These are phyloP conservation scores for Macrolepiota albuminosa DNA, from an alignment of 768 basidiomycete species.

Conservation along the genomic window DNA sequence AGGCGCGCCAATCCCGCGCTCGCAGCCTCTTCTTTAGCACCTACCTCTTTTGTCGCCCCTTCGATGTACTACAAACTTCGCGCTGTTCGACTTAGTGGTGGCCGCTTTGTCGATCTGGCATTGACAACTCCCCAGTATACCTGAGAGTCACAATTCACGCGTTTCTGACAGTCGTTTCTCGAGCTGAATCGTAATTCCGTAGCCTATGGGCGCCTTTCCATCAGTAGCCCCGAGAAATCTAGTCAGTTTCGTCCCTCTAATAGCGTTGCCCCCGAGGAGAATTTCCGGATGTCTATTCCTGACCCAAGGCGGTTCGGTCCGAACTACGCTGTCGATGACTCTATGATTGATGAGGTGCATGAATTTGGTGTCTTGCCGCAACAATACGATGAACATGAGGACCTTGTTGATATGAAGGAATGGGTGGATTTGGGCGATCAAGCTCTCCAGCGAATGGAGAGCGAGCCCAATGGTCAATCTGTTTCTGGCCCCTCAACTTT, in stretches of 20 bases:
- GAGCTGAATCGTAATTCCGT: constrained; percentile 63
- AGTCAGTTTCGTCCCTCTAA: constrained; percentile 43
- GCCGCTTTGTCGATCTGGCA: constrained; percentile 44
- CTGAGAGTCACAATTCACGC: constrained; percentile 58
- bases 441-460: constrained; percentile 33
- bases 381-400: constrained; percentile 19
- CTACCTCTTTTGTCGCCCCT: constrained; percentile 75
- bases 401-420: constrained; percentile 33
- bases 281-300: constrained; percentile 41
- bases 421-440: constrained; percentile 59
- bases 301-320: constrained; percentile 53
- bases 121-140: constrained; percentile 40
- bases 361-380: constrained; percentile 28
- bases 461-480: constrained; percentile 30
- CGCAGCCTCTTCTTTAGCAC: constrained; percentile 64
- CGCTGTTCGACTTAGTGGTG: constrained; percentile 53
- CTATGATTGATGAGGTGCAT: constrained; percentile 31
- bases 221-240: constrained; percentile 53
- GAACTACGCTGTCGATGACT: constrained; percentile 36
- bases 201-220: constrained; percentile 52
- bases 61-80: constrained; percentile 77
- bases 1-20: constrained; percentile 61
- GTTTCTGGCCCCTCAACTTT: constrained; percentile 33
- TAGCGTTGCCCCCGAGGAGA: constrained; percentile 20
- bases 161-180: constrained; percentile 67